Conservation (phyloP, 805 yeast species). For the Candida dajiaensis region DNA sequence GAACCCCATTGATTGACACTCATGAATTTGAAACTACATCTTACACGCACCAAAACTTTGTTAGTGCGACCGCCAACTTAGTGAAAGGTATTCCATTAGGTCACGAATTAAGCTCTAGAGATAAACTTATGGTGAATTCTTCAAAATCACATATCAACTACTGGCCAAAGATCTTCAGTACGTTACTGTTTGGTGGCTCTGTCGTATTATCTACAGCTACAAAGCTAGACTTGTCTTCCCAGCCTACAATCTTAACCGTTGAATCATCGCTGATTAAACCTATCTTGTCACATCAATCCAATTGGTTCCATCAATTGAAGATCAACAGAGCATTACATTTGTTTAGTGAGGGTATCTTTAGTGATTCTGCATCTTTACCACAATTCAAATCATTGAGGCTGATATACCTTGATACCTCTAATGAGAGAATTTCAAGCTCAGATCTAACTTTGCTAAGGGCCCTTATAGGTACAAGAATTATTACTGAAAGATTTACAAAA, state of each 20-base stretch:
- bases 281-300: slow-evolving; percentile 1
- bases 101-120: slow-evolving; percentile 29
- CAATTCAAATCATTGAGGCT: slow-evolving; percentile 26
- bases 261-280: slow-evolving; percentile 3
- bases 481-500: slow-evolving; percentile 41
- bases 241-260: slow-evolving; percentile 12
- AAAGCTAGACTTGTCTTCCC: slow-evolving; percentile 7
- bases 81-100: slow-evolving; percentile 30
- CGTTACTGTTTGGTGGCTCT: slow-evolving; percentile 30
- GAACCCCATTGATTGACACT: slow-evolving; percentile 30
- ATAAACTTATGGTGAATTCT: slow-evolving; percentile 27
- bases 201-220: slow-evolving; percentile 23
- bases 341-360: slow-evolving; percentile 16
- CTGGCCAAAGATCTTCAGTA: slow-evolving; percentile 34
- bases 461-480: slow-evolving; percentile 41
- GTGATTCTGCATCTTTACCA: slow-evolving; percentile 24
- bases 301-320: slow-evolving; percentile 7
- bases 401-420: slow-evolving; percentile 14
- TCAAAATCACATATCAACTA: slow-evolving; percentile 31
- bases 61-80: slow-evolving; percentile 48
- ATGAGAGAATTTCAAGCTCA: slow-evolving; percentile 12
- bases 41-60: slow-evolving; percentile 47
- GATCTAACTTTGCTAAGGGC: slow-evolving; percentile 39
- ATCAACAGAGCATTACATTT: slow-evolving; percentile 20
- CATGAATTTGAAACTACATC: slow-evolving; percentile 24